Base-by-base conservation (phyloP, 768 basidiomycete genomes). In the Pleurotus tuoliensis region DNA sequence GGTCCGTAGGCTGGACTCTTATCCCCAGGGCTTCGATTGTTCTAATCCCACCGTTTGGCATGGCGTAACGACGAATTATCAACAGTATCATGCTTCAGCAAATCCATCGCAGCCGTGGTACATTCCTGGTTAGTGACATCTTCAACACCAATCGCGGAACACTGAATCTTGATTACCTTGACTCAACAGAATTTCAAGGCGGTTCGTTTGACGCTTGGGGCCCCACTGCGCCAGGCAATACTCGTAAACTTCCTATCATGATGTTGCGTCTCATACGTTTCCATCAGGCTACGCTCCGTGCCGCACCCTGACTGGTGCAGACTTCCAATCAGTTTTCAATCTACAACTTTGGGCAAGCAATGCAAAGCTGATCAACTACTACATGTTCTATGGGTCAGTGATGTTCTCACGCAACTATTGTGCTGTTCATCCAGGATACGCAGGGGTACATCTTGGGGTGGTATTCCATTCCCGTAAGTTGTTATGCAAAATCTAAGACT, bases 151-250 rank as follows among this genome's bases (percentile, higher is more conserved):
- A 16, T 3, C 34, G 6, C 27, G 4, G 7, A 34, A 40, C 41
- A 5, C 34, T 25, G 24, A 20, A 20, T 20, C 20, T 2, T 40
- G 41, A 56, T 39, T 38, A 34, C 12, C 38, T n/a, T 45, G 38
- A 45, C 18, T 18, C 22, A 27, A 27, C 49, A 72, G 74, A 84
- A 70, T 87, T 84, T 64, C 86, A 89, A 75, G 88, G 82, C 11
- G 91, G 91, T 6, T 78, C 88, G 7, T 92, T 83, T 61, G 90
- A 93, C 65, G 84, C 89, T 3, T 94, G 89, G 88, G 92, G 87
- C 12, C 84, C 86, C 0, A 79, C 74, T 2, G 84, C 87, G 20
- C 88, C 89, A 57, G 85, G 83, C 82, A 66, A 1, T 58, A 3
- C 5, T 22, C 37, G 25, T 15, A 18, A 1, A 3, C 3, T 39